Evolutionary conservation across 2,329 filamentous ascomycete genomes (phyloP).

Genomic region (Xylaria polymorpha): DNA sequence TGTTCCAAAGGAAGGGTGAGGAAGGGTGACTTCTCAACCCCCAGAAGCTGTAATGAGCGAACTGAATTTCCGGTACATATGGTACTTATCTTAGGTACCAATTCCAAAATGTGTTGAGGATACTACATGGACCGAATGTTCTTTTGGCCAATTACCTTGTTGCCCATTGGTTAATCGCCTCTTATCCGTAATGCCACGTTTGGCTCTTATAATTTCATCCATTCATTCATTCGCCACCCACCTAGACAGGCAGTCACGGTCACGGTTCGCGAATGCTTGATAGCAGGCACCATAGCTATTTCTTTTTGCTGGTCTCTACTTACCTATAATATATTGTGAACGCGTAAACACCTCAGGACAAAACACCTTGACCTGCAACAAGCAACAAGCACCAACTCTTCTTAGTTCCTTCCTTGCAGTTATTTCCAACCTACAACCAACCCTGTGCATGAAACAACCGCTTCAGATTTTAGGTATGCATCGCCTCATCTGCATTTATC

Average conservation of each 20-base stretch:
- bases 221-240: too few relatives aligned
- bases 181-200: not conserved
- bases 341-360: not conserved
- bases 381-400: not conserved
- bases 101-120: not conserved
- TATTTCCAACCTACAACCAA: too few relatives aligned
- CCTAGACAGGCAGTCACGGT: not conserved
- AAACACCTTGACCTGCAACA: not conserved
- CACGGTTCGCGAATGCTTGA: not conserved
- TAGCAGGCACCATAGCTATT: not conserved
- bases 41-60: not conserved
- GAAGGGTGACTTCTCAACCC: conserved; percentile 8
- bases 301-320: not conserved
- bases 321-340: not conserved
- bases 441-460: not conserved
- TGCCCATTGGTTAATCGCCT: not conserved
- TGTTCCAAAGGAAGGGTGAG: conserved; percentile 11
- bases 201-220: not conserved
- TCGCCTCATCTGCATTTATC: not conserved
- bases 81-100: not conserved
- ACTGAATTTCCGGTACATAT: not conserved
- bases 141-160: not conserved
- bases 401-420: not conserved
- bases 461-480: not conserved
- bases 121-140: not conserved